These are phyloP conservation scores for Endothia cerciana DNA, from an alignment of 2,329 filamentous ascomycete genomes.

Conservation along the genomic window DNA sequence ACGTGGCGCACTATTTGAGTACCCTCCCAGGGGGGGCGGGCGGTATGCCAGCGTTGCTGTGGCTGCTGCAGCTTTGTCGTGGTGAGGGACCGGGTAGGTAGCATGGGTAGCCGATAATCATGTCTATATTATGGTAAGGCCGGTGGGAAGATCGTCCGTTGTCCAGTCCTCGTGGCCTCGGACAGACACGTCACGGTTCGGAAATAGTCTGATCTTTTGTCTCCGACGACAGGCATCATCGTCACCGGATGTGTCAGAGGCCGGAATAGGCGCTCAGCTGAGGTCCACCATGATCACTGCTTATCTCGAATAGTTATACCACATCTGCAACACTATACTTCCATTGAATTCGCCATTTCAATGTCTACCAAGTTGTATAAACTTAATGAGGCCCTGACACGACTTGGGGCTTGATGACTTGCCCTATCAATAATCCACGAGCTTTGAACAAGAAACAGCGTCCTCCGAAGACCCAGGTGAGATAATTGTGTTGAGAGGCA, in stretches of 20 bases:
- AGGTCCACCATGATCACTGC: not conserved
- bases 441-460: too few relatives aligned
- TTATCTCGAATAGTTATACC: not conserved
- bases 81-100: not conserved
- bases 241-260: not conserved
- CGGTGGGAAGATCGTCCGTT: not conserved
- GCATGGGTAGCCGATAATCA: too few relatives aligned
- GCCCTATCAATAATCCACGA: too few relatives aligned
- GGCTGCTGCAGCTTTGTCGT: not conserved
- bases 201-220: not conserved
- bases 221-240: slow-evolving; percentile 1
- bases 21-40: too few relatives aligned
- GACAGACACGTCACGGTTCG: not conserved
- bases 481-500: too few relatives aligned
- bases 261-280: not conserved
- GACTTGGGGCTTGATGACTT: too few relatives aligned
- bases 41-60: not conserved
- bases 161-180: not conserved
- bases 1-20: not conserved
- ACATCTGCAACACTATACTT: not conserved
- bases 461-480: too few relatives aligned
- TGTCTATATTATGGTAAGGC: too few relatives aligned
- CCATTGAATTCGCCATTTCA: not conserved
- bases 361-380: not conserved
- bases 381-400: too few relatives aligned